phyloP scores from a whole-genome alignment of 441 rosid species.

The Croton setiger region DNA sequence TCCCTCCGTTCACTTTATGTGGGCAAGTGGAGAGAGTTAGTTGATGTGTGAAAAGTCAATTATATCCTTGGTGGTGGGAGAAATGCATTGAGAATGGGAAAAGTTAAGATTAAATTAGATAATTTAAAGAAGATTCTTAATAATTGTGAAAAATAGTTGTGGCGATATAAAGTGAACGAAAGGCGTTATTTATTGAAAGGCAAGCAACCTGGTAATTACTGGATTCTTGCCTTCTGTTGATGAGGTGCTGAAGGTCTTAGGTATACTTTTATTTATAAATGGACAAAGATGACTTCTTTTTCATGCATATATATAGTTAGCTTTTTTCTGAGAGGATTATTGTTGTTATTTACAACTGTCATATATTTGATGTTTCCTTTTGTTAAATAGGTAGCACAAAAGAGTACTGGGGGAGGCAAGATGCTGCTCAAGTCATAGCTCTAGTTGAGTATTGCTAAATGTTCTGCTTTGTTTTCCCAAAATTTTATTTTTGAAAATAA shows the following conservation, averaged over 20 bases:
- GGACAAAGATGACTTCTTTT: background rate
- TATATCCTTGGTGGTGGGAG: no score
- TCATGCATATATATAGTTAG: background rate
- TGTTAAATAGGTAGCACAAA: constrained; percentile 75
- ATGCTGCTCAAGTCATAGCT: constrained; percentile 87
- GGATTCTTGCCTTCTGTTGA: no score
- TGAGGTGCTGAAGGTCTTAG: background rate
- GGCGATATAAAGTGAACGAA: no score
- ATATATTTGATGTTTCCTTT: constrained; percentile 15
- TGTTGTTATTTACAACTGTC: no score
- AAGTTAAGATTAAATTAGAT: no score
- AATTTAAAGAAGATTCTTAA: no score
- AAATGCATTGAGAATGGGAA: no score
- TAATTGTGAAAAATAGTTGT: no score
- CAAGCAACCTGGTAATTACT: background rate
- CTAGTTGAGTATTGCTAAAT: constrained; percentile 45
- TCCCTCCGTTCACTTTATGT: no score
- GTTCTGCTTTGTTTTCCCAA: background rate
- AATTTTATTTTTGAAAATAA: background rate
- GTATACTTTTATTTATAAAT: background rate
- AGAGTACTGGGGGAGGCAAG: constrained; percentile 82
- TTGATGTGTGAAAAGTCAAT: no score
- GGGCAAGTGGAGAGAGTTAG: no score
- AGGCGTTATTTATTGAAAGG: no score
- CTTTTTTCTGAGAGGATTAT: background rate